Base-by-base conservation (phyloP, 2,329 filamentous ascomycete genomes). In the Juglanconis oblonga region DNA sequence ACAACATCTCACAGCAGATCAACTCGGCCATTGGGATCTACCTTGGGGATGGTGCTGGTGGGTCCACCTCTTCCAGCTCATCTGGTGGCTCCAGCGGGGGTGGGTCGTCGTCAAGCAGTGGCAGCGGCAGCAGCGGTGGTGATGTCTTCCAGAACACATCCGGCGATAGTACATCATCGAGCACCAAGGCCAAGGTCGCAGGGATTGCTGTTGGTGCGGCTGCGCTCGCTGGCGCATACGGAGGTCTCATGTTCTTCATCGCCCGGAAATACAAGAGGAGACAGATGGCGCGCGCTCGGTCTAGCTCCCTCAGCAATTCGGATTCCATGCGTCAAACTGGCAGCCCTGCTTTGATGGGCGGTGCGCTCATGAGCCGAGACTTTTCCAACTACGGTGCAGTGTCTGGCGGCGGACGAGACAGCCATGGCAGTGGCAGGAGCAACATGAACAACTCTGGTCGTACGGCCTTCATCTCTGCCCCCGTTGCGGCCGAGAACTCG, bases 401-500 rank as follows among this genome's bases (percentile, higher is more conserved):
- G 6, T 40, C 45, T 42, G 72, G 76, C 62, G 77, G 71, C 68
- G 81, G 74, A 31, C 78, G 76, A 58, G 81, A 86, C 72, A 87
- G 85, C 68, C 85, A 88, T 57, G 85, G 82, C 66, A 93, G 90
- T 71, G 89, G 89, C 62, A 74, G 77, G 59, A 80, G 81, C 67
- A 80, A 78, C 56, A 79, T 76, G 72, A 77, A 77, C 67, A 79
- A 79, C 73, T 85, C 82, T 44, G 81, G 75, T 29, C 79, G 83
- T 52, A 85, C 82, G 3, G 81, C 82, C 48, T 81, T 88, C 75
- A 97, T 97, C 72, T 96, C 91, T 63, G 91, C 91, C 38, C 93
- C 93, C 3, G 90, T 97, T 64, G 93, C 93, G 74, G 89, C 92
- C 3, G 92, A 96, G 79, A 97, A 97, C 82, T 96, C 92, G 55